Conservation (phyloP, 2,329 filamentous ascomycete genomes). For the Microdochium paspali region DNA sequence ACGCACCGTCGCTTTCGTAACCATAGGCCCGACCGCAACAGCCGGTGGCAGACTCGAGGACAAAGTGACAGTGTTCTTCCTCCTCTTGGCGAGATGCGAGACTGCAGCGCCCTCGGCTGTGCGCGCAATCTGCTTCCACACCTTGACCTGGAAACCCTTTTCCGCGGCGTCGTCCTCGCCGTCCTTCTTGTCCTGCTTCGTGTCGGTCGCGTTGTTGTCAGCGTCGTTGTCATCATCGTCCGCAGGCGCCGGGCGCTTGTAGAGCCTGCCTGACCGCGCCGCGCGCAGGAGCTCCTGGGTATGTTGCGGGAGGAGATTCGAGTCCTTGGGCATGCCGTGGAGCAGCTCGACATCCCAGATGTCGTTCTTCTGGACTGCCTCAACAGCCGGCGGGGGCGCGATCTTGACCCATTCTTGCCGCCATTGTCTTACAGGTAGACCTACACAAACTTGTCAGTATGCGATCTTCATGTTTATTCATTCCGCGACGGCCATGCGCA, state of each 20-base stretch:
- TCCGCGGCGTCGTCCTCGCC: slow-evolving; percentile 50
- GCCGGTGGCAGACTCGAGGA: slow-evolving; percentile 39
- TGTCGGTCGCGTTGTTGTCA: slow-evolving; percentile 34
- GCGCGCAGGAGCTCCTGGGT: slow-evolving; percentile 76
- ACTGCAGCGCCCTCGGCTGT: slow-evolving; percentile 43
- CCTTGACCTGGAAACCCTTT: slow-evolving; percentile 44
- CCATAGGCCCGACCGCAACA: slow-evolving; percentile 39
- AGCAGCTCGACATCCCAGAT: slow-evolving; percentile 69
- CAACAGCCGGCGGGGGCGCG: slow-evolving; percentile 54
- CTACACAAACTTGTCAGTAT: slow-evolving; percentile 34
- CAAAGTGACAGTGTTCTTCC: slow-evolving; percentile 51
- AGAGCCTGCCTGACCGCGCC: slow-evolving; percentile 66
- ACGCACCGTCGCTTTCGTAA: slow-evolving; percentile 73
- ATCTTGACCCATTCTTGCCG: slow-evolving; percentile 61
- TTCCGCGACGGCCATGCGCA: slow-evolving; percentile 33
- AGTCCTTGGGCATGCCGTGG: slow-evolving; percentile 77
- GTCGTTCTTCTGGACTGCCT: slow-evolving; percentile 54
- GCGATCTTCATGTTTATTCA: slow-evolving; percentile 43
- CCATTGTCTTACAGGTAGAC: slow-evolving; percentile 87
- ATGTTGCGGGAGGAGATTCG: slow-evolving; percentile 64
- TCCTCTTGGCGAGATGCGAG: slow-evolving; percentile 51
- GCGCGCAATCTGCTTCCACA: slow-evolving; percentile 54
- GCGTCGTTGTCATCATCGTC: slow-evolving; percentile 50
- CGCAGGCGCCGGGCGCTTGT: slow-evolving; percentile 57
- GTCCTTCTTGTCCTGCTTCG: slow-evolving; percentile 52